Base-by-base conservation (phyloP, 345 rosid species). In the Isatis tinctoria region DNA sequence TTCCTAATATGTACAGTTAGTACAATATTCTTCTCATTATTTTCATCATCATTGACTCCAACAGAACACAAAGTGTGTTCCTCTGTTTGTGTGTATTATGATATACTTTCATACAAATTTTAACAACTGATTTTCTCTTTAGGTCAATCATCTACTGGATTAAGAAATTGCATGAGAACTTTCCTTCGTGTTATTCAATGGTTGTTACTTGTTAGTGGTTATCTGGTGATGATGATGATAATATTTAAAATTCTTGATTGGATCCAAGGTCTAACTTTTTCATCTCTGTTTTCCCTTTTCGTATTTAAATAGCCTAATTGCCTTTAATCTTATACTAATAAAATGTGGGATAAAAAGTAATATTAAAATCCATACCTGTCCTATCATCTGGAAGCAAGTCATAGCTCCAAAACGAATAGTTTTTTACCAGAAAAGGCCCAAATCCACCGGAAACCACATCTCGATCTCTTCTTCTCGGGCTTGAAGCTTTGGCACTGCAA, bases 141-240 rank as follows among this genome's bases (percentile, higher is more conserved):
- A 3, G 24, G 44, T 59, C 64, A 59, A 59, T 35, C 8, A 16
- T 58, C 11, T 1, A 1, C 0, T 52, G 9, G 9, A 22, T 52
- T 16, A 20, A 4, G 44, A 40, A 61, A 39, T 10, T 67, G 62
- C 72, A 51, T n/a, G 61, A 53, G 17, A 52, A 52, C 6, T 16
- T 69, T 69, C 64, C 2, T 69, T 41, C 16, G 0, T 56, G 43
- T 32, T 59, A 11, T 27, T 58, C 41, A 56, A 59, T 36, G 27
- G n/a, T n/a, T n/a, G n/a, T n/a, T n/a, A 40, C n/a, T n/a, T 10
- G 72, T 53, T 37, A 26, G 73, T 68, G 52, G 17, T 39, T 12
- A 54, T 54, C 40, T 56, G 52, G 10, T 53, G 13, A 53, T 16
- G 51, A 52, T 68, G 72, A 68, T 68, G 73, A 69, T 43, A 43